These are phyloP conservation scores for Blastocystis sp. DNA, from an alignment of 352 stramenopile genomes.

Conservation along the genomic window DNA sequence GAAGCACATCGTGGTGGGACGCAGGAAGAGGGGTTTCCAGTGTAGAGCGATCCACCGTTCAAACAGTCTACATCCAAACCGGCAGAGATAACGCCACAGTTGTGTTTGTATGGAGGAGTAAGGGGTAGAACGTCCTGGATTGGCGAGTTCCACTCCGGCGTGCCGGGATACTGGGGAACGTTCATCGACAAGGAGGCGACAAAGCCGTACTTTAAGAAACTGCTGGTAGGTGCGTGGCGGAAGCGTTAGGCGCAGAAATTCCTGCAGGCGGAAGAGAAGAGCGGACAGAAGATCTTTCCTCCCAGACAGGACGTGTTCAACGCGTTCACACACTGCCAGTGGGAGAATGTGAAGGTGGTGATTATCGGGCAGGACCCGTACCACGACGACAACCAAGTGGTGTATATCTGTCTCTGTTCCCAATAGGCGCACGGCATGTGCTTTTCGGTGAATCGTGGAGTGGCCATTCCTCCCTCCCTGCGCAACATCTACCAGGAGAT, in stretches of 20 bases:
- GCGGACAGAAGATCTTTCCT: conserved; percentile 68
- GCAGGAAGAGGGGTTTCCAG: not conserved
- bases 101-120: not conserved
- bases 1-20: conserved; percentile 15
- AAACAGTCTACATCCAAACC: not conserved
- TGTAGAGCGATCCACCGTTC: conserved; percentile 58
- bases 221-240: conserved; percentile 10
- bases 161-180: conserved; percentile 46
- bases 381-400: conserved; percentile 78
- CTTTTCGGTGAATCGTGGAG: conserved; percentile 85
- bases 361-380: conserved; percentile 86
- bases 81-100: not conserved
- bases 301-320: conserved; percentile 68
- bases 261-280: conserved; percentile 49
- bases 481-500: conserved; percentile 97
- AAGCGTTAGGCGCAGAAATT: conserved; percentile 40
- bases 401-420: too few relatives aligned
- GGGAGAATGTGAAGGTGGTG: conserved; percentile 79
- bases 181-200: conserved; percentile 61
- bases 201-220: conserved; percentile 70
- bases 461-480: conserved; percentile 87
- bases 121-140: conserved; percentile 11
- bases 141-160: conserved; percentile 28
- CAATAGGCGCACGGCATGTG: conserved; percentile 79
- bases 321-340: conserved; percentile 67